Evolutionary conservation across 176 grass and related monocot genomes (phyloP).

Genomic region (Elymus sibiricus): DNA sequence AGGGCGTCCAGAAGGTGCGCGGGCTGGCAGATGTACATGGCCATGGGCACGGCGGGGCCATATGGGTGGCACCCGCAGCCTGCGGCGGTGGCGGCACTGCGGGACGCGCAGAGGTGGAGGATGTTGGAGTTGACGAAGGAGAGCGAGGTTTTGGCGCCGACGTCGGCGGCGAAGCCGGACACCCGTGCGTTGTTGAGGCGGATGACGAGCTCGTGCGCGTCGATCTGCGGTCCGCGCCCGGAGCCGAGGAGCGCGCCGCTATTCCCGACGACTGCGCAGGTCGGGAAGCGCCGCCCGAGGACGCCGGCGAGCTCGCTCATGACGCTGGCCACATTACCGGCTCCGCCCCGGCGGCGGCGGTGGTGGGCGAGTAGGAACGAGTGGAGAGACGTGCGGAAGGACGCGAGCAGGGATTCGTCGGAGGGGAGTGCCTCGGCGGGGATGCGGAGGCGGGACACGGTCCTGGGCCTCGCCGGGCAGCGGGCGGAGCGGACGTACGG

Average conservation of each 20-base stretch:
- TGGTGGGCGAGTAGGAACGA: not conserved
- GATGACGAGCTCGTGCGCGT: conserved; percentile 67
- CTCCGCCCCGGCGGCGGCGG: not conserved
- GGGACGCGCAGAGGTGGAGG: conserved; percentile 53
- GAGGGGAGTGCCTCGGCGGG: not conserved
- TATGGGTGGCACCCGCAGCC: conserved; percentile 58
- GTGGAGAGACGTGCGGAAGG: conserved; percentile 21
- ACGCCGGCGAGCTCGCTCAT: conserved; percentile 5
- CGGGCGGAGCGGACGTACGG: not conserved
- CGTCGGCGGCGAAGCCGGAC: conserved; percentile 36
- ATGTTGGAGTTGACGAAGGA: conserved; percentile 87
- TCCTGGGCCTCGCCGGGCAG: conserved; percentile 11
- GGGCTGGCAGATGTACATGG: conserved; percentile 54
- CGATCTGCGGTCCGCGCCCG: conserved; percentile 51
- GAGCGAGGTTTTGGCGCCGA: conserved; percentile 57
- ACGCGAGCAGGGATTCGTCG: conserved; percentile 17
- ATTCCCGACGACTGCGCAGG: conserved; percentile 81
- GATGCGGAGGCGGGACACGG: conserved; percentile 37
- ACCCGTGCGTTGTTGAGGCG: conserved; percentile 82
- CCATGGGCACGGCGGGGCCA: conserved; percentile 34
- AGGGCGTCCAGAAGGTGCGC: conserved; percentile 58
- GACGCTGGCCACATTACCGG: not conserved
- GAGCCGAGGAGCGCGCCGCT: conserved; percentile 66
- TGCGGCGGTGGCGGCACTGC: not conserved
- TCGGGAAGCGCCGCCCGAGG: conserved; percentile 15